A percentile compares a stretch with the other conserved stretches of the same genome.
phyloP scores from a whole-genome alignment of 2,329 filamentous ascomycete species.

The Penicillium sumatraense region DNA sequence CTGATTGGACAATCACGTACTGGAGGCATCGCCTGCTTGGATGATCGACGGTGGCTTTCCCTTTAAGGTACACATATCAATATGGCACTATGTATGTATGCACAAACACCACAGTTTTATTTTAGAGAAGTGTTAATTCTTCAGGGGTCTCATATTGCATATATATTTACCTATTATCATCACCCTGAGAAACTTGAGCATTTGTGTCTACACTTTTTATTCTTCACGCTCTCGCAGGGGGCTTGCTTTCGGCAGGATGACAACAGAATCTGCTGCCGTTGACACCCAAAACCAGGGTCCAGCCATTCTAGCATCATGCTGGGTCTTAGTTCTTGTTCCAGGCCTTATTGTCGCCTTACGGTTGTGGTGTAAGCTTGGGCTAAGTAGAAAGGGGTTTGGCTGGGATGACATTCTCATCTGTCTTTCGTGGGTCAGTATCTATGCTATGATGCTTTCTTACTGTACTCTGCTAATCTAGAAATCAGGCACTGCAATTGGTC shows the following conservation, averaged over 20 bases:
- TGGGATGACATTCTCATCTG: conserved; percentile 39
- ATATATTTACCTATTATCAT: not conserved
- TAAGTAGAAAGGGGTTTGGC: conserved; percentile 41
- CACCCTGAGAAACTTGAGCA: not conserved
- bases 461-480: not conserved
- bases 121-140: not conserved
- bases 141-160: not conserved
- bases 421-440: conserved; percentile 33
- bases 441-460: not conserved
- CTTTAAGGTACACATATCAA: too few species aligned
- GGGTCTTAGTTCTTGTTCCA: conserved; percentile 25
- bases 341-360: conserved; percentile 24
- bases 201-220: not conserved
- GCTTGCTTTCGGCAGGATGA: conserved; percentile 4
- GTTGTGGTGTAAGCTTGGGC: conserved; percentile 23
- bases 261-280: conserved; percentile 2
- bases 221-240: not conserved
- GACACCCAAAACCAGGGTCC: conserved; percentile 16
- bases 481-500: conserved; percentile 12
- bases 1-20: conserved; percentile 1
- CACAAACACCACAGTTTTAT: not conserved
- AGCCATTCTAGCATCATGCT: conserved; percentile 24
- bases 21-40: not conserved
- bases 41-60: not conserved
- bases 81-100: not conserved